Evolutionary conservation across 78 protist genomes (phyloP).

Genomic region (Dictyostelium intermedium): DNA sequence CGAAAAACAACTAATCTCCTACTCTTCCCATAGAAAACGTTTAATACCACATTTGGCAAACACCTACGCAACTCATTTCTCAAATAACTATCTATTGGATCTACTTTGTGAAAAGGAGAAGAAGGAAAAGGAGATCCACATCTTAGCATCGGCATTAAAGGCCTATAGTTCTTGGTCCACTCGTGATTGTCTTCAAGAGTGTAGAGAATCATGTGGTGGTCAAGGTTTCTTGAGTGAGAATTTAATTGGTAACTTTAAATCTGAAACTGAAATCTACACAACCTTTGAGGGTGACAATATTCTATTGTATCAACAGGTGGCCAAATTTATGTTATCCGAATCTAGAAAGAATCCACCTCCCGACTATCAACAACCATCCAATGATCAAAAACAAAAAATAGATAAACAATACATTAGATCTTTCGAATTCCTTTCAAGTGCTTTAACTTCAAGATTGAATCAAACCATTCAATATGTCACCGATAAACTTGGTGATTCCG

Average conservation of each 20-base stretch:
- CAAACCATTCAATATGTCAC: constrained; percentile 19
- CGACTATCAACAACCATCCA: constrained; percentile 22
- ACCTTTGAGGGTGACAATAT: constrained; percentile 79
- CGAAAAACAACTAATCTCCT: constrained; percentile 54
- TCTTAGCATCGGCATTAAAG: constrained; percentile 46
- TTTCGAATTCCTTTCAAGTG: neutral
- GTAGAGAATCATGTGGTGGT: constrained; percentile 77
- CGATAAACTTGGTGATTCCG: constrained; percentile 8
- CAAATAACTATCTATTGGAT: constrained; percentile 32
- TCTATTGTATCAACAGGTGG: constrained; percentile 60
- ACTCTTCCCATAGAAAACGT: constrained; percentile 47
- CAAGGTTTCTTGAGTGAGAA: constrained; percentile 74
- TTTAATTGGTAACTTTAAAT: constrained; percentile 52
- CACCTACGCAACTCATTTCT: constrained; percentile 60
- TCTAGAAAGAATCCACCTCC: constrained; percentile 41
- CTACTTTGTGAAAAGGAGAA: constrained; percentile 22
- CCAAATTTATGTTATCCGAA: constrained; percentile 41
- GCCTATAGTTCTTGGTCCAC: constrained; percentile 53
- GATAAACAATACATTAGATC: constrained; percentile 15
- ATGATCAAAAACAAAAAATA: neutral
- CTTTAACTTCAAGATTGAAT: constrained; percentile 24
- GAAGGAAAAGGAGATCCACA: constrained; percentile 76
- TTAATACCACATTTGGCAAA: constrained; percentile 62
- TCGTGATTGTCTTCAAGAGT: constrained; percentile 63
- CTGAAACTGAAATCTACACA: constrained; percentile 75